Conservation (phyloP, 768 basidiomycete genomes). For the Pleurotus citrinopileatus region DNA sequence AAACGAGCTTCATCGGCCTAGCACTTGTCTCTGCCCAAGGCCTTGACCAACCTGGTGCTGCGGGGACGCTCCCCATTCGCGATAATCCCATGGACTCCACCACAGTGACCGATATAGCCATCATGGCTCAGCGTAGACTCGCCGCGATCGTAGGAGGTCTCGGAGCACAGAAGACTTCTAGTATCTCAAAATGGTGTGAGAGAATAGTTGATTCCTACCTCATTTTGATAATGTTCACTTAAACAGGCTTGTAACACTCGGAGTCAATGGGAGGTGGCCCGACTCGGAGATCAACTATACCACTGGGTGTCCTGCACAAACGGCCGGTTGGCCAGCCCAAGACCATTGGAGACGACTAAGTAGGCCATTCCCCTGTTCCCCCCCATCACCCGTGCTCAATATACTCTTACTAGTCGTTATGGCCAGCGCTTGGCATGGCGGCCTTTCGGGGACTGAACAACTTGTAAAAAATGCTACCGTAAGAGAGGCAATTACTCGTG, state of each 20-base stretch:
- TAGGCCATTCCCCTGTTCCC: constrained; percentile 21
- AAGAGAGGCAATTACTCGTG: constrained; percentile 37
- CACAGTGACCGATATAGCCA: too few relatives aligned
- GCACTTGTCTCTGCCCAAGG: too few relatives aligned
- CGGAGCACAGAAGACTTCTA: background rate
- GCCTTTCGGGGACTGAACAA: constrained; percentile 34
- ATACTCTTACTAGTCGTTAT: constrained; percentile 37
- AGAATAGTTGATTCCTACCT: background rate
- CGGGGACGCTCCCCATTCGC: too few relatives aligned
- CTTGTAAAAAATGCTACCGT: constrained; percentile 40
- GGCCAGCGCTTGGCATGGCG: constrained; percentile 58
- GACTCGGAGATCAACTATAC: constrained; percentile 56
- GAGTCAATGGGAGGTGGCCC: constrained; percentile 51
- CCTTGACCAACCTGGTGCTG: too few relatives aligned
- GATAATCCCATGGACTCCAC: too few relatives aligned
- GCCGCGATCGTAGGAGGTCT: background rate
- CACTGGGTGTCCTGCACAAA: constrained; percentile 55
- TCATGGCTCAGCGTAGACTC: background rate
- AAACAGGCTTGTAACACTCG: constrained; percentile 45
- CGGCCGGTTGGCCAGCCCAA: constrained; percentile 70
- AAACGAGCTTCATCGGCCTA: too few relatives aligned
- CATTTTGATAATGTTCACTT: background rate
- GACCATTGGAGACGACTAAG: constrained; percentile 54
- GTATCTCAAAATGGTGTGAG: background rate
- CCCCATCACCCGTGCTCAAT: background rate